Evolutionary conservation across 176 grass and related monocot genomes (phyloP), one percentile per base, ranked within the genome.

Genomic region (Puccinellia tenuiflora): DNA sequence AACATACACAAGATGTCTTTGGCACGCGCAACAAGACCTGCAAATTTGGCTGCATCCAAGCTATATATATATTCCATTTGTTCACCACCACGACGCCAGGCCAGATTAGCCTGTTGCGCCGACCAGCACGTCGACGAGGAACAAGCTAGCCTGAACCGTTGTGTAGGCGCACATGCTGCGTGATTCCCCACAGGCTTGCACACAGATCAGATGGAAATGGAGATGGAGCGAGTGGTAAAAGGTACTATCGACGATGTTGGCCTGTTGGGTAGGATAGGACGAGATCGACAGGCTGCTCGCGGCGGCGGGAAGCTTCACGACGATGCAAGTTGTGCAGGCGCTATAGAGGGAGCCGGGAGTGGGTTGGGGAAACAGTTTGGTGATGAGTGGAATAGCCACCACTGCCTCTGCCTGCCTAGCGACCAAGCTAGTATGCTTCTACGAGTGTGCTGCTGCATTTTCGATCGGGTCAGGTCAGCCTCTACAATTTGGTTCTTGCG

Each of bases 321-420:
- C 24, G 40, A 40, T 28, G 69, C 28, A 62, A 17, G 48, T 25
- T n/a, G n/a, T 69, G 66, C 31, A 6, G 29, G 8, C 56, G 26
- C 54, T 3, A 13, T 35, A 18, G 1, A 17, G 13, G 24, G 20
- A 22, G 4, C 33, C 33, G 21, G 29, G n/a, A 81, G 80, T 88
- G 86, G 80, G 80, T 67, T 62, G 74, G 80, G 80, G 20, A 10
- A 78, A 60, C 24, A 24, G 11, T 5, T 28, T 4, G 2, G 9
- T 75, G 33, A 34, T 34, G 33, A 78, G 86, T 83, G 86, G 86
- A 88, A 81, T 20, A 28, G 65, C 80, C 86, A n/a, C n/a, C n/a
- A 88, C 86, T 21, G 64, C 73, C 46, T 50, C 79, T 57, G 72
- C 85, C 78, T 59, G 79, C 37, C 30, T 33, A 10, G 22, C 20